These are phyloP conservation scores for Mesembryanthemum crystallinum DNA, from an alignment of 148 eudicot species.

Conservation along the genomic window DNA sequence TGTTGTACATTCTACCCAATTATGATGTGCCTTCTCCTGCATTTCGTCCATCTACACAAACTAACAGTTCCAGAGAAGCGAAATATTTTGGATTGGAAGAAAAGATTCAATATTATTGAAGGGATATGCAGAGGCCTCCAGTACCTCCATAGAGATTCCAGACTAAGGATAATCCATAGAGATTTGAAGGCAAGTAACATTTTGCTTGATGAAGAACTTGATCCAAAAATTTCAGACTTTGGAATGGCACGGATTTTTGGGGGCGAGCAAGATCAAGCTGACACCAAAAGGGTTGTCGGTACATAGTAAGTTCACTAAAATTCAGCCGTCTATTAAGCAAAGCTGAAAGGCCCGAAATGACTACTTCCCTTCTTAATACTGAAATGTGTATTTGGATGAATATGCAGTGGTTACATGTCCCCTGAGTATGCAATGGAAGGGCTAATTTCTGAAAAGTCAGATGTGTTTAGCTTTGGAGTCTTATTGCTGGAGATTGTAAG, in stretches of 20 bases:
- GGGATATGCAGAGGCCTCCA: conserved; percentile 58
- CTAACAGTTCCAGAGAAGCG: conserved; percentile 24
- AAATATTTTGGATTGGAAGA: conserved; percentile 43
- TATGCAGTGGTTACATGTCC: conserved; percentile 33
- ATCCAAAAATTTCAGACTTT: conserved; percentile 61
- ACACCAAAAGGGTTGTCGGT: conserved; percentile 49
- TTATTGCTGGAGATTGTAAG: conserved; percentile 34
- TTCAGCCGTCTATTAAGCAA: background rate
- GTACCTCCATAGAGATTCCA: conserved; percentile 60
- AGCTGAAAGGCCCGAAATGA: conserved; percentile 7
- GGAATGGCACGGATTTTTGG: conserved; percentile 61
- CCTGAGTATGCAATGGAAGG: conserved; percentile 40
- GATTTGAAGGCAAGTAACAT: conserved; percentile 57
- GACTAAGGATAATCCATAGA: conserved; percentile 54
- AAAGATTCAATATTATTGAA: conserved; percentile 44
- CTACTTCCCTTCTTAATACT: background rate
- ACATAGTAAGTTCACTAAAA: conserved; percentile 51
- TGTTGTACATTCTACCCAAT: background rate
- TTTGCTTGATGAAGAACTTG: conserved; percentile 44
- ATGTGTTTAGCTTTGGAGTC: conserved; percentile 37
- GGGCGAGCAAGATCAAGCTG: conserved; percentile 39
- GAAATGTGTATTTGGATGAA: background rate
- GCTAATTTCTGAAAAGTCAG: conserved; percentile 32
- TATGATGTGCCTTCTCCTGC: background rate
- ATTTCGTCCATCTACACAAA: background rate